Evolutionary conservation across 78 protist genomes (phyloP), one percentile per base, ranked within the genome.

Genomic region (Salpingoeca rosetta): DNA sequence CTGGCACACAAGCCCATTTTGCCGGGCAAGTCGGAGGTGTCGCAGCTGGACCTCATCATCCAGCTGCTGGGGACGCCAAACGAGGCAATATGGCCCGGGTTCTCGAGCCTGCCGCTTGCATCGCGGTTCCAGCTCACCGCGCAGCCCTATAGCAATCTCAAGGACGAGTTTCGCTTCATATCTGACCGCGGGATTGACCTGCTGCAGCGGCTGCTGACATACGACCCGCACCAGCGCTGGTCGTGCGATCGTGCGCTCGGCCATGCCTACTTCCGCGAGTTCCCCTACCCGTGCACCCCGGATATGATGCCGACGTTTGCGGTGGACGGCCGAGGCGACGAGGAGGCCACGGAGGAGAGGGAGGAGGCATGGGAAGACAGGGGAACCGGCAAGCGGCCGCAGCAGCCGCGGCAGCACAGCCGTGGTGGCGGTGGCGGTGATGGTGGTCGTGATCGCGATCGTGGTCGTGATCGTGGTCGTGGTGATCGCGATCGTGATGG

Each of bases 11-110:
- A 85, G 84, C 99, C 99, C 17, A 78, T 97, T 24, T 97, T 97
- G 91, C 97, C 96, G 3, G 99, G 98, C 56, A 97, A 96, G 78
- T 89, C 87, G 88, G 93, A 95, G 36, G 94, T 94, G 39, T 99
- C 96, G 83, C 99, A 97, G 86, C 95, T 98, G 28, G 98, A 96
- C 0, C 98, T 97, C 88, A 97, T 98, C 88, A 97, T 98, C 84
- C 96, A 81, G 44, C 65, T 82, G 24, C 87, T 91, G 39, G 98
- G 98, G 36, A 93, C 98, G 25, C 98, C 98, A 28, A 93, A 90
- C 86, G 44, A 39, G 76, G 7, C n/a, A 35, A 45, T 93, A 57
- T 93, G 95, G 95, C 26, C 75, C 75, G 75, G 36, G 2, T 51
- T 51, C 17, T 37, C 27, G 37, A 80, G 86, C 22, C 44, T 45